Evolutionary conservation across 2,329 filamentous ascomycete genomes (phyloP).

Genomic region (Hirsutella rhossiliensis): DNA sequence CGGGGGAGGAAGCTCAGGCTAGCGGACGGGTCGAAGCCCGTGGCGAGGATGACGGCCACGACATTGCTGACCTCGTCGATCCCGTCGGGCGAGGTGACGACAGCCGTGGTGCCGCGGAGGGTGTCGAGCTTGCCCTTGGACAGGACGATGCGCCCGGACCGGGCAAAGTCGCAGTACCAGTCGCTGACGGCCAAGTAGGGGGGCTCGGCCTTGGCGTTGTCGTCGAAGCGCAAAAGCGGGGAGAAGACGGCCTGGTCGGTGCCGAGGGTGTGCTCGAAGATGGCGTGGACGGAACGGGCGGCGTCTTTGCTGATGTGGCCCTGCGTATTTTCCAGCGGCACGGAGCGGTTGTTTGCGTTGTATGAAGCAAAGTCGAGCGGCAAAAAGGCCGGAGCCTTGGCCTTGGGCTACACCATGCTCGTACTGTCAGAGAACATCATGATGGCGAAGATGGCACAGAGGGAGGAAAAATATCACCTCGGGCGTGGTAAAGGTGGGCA

Average conservation of each 20-base stretch:
- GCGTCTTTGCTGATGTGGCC: conserved; percentile 50
- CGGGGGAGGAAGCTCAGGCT: conserved; percentile 53
- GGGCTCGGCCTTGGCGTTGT: conserved; percentile 32
- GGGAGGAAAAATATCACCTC: conserved; percentile 23
- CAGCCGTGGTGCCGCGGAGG: conserved; percentile 23
- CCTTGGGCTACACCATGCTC: conserved; percentile 22
- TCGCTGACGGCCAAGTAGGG: conserved; percentile 60
- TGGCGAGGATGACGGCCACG: conserved; percentile 60
- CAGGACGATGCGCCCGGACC: conserved; percentile 46
- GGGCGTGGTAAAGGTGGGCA: conserved; percentile 46
- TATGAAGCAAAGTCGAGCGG: conserved; percentile 64
- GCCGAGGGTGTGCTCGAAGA: conserved; percentile 35
- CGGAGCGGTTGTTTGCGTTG: conserved; percentile 51
- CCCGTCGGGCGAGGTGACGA: conserved; percentile 12
- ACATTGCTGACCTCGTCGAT: conserved; percentile 36
- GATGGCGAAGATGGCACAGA: neutral
- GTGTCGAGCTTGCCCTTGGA: conserved; percentile 31
- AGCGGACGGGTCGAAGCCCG: conserved; percentile 56
- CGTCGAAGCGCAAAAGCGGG: conserved; percentile 24
- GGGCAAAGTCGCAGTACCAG: conserved; percentile 62
- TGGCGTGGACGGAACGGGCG: conserved; percentile 40
- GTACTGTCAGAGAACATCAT: neutral
- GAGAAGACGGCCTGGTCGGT: conserved; percentile 42
- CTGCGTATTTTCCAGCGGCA: conserved; percentile 47
- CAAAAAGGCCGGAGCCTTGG: conserved; percentile 47